Evolutionary conservation across 192 early-diverging fungal genomes (phyloP), one percentile per base, ranked within the genome.

Genomic region (Physocladia obscura): DNA sequence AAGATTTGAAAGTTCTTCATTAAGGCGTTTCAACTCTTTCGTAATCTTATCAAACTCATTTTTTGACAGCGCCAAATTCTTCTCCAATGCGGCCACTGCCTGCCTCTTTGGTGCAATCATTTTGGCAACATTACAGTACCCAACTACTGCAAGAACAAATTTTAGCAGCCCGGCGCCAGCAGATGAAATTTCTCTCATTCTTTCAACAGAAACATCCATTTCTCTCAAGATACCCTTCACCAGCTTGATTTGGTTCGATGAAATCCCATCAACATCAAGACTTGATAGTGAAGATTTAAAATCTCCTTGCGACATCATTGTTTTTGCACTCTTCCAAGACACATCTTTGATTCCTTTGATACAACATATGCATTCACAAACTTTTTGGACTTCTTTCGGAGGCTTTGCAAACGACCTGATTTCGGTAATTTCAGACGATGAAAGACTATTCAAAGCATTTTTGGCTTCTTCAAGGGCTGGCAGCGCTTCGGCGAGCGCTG

Each of bases 281-380:
- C 62, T 31, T 37, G 74, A 74, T 22, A 87, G 67, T 2, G 84
- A 87, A 2, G 84, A 75, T 51, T 87, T 87, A 69, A 87, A 87
- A 58, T 87, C 84, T 49, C 71, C 80, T 30, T 79, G 77, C 0
- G 82, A 84, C 84, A 87, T 87, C 84, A 87, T 87, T 21, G 74
- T 77, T 55, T 87, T 87, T 3, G 84, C 84, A 54, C 81, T 82
- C 74, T 87, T 87, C 84, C 84, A 87, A 8, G 84, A 87, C 2
- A 87, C 81, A 72, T 87, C 84, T 49, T 87, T 87, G 71, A 87
- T 87, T 11, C 80, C 80, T 60, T 87, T 87, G 57, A 87, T 81
- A 49, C 84, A 82, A 68, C 84, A 87, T 61, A 87, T 77, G 69
- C 84, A 87, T 60, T 87, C 84, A 60, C 84, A 87, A 21, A 87